phyloP scores from a whole-genome alignment of 768 basidiomycete genomes.

The Tricholoma bakamatsutake region DNA sequence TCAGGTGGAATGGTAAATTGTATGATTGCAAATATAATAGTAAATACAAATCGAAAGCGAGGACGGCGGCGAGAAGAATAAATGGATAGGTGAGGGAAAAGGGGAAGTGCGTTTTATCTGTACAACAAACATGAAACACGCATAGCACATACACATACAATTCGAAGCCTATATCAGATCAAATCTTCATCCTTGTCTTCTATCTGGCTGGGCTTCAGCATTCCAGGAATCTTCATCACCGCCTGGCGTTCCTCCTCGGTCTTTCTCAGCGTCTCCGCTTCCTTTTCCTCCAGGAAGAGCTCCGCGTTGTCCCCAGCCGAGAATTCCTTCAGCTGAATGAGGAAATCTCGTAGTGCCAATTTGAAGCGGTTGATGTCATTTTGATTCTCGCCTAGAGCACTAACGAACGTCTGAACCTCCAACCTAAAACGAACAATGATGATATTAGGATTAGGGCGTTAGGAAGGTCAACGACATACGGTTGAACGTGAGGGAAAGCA shows the following conservation, averaged over 20 bases:
- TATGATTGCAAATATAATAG: constrained; percentile 38
- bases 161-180: constrained; percentile 19
- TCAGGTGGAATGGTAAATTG: too few species aligned
- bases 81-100: constrained; percentile 20
- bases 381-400: constrained; percentile 62
- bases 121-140: neutral
- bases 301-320: constrained; percentile 86
- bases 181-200: constrained; percentile 91
- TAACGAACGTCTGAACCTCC: constrained; percentile 67
- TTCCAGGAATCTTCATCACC: constrained; percentile 90
- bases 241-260: constrained; percentile 80
- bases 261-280: constrained; percentile 73
- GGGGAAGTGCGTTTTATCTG: neutral
- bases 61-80: constrained; percentile 17
- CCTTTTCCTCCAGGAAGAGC: constrained; percentile 90
- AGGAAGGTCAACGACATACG: constrained; percentile 40
- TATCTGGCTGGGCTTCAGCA: constrained; percentile 92
- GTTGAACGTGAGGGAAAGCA: constrained; percentile 90
- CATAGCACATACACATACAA: constrained; percentile 5
- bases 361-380: constrained; percentile 89
- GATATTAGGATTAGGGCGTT: neutral
- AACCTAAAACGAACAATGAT: constrained; percentile 33
- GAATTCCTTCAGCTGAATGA: constrained; percentile 97
- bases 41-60: constrained; percentile 24
- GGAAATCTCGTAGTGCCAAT: constrained; percentile 90